Percentiles rank a stretch among this genome's conserved stretches.
These are phyloP conservation scores for Dinochytrium kinnereticum DNA, from an alignment of 371 early-diverging fungal genomes.

Conservation along the genomic window DNA sequence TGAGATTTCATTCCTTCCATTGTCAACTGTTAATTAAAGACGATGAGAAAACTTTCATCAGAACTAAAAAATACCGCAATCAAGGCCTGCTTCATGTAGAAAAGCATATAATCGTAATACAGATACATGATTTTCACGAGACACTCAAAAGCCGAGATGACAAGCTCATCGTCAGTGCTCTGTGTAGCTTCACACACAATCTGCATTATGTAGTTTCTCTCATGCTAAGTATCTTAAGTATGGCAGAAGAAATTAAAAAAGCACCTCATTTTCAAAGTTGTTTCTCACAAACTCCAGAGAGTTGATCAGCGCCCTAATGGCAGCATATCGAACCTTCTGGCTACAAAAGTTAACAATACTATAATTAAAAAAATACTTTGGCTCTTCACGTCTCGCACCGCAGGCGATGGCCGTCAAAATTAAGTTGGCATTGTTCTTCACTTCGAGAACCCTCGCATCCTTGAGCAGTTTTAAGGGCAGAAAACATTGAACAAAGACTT, in stretches of 20 bases:
- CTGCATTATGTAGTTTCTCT: slow-evolving; percentile 97
- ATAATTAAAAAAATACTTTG: slow-evolving; percentile 55
- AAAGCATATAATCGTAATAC: slow-evolving; percentile 92
- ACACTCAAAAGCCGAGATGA: slow-evolving; percentile 90
- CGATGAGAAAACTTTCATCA: background rate
- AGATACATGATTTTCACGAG: slow-evolving; percentile 93
- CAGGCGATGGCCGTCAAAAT: slow-evolving; percentile 93
- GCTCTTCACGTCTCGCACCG: slow-evolving; percentile 90
- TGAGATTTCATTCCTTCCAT: slow-evolving; percentile 86
- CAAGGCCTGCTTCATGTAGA: slow-evolving; percentile 94
- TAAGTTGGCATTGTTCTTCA: slow-evolving; percentile 69
- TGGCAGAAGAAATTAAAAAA: background rate
- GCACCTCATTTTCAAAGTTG: slow-evolving; percentile 76
- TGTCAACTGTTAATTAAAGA: slow-evolving; percentile 66
- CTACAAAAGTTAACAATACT: slow-evolving; percentile 52
- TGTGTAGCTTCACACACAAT: slow-evolving; percentile 96
- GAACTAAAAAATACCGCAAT: slow-evolving; percentile 68
- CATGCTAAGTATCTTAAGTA: slow-evolving; percentile 58
- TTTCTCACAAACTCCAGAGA: slow-evolving; percentile 90
- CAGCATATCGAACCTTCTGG: slow-evolving; percentile 84
- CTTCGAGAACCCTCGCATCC: slow-evolving; percentile 75
- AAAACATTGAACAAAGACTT: slow-evolving; percentile 46
- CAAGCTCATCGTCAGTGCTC: slow-evolving; percentile 68
- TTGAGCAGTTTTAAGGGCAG: slow-evolving; percentile 31
- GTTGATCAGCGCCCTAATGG: slow-evolving; percentile 88